Evolutionary conservation across 108 stramenopile genomes (phyloP), one percentile per base, ranked within the genome.

Genomic region (Craspedostauros australis): DNA sequence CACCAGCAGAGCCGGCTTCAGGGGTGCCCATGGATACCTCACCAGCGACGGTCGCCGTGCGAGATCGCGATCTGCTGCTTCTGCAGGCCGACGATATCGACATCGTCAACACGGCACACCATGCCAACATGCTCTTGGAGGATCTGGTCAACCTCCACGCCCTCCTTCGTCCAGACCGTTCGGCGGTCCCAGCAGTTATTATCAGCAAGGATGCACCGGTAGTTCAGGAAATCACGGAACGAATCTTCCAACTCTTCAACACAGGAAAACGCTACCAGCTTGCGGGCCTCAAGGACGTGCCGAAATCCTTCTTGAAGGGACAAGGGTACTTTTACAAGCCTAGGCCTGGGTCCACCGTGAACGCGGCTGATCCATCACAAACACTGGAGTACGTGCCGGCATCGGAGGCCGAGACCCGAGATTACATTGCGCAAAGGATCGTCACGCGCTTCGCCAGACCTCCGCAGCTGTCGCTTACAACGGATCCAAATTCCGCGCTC

Each of bases 201-300:
- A 1, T 23, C 37, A 15, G 34, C 54, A 6, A 25, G 5, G 37
- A 33, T 11, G n/a, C 37, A 6, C 19, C 25, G n/a, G 71, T 66
- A 3, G 54, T 64, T n/a, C 28, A 36, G 34, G 41, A 34, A 36
- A 31, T 73, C 19, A 56, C 71, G 5, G 11, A 57, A 0, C 38
- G 39, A 23, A 38, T 74, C 20, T 24, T 30, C 4, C 22, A 37
- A 20, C 44, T 74, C 27, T 39, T 74, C 16, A 31, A 20, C 27
- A 47, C 61, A 7, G 74, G 74, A 36, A 69, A 61, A 27, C 28
- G 27, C 15, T 46, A 54, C 41, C 68, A 69, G 31, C 38, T 69
- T 12, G 63, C 74, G 3, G 67, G 74, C 12, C 30, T 76, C 18
- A 69, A 66, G 50, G 67, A 69, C 31, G 74, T 76, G 5, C 74